A percentile compares a stretch with the other conserved stretches of the same genome.
phyloP scores from a whole-genome alignment of 2,329 filamentous ascomycete species.

The Ophiocordyceps camponoti-floridani region DNA sequence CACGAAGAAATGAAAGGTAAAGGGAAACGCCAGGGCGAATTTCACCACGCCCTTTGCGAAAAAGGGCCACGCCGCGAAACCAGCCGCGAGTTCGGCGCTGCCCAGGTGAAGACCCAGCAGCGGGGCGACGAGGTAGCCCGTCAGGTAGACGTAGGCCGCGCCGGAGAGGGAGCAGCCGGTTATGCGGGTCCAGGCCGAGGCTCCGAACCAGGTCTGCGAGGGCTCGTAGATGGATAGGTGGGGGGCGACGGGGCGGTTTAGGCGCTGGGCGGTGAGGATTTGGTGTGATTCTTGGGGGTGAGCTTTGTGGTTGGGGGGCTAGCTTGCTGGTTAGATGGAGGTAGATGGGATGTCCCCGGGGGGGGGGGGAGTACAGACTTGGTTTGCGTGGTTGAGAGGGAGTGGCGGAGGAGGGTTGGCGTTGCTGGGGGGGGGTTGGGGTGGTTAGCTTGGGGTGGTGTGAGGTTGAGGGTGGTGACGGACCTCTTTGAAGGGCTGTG shows the following conservation, averaged over 20 bases:
- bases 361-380: slow-evolving; percentile 21
- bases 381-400: slow-evolving; percentile 15
- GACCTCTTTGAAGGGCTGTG: slow-evolving; percentile 41
- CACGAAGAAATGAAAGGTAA: slow-evolving; percentile 38
- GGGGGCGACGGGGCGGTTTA: slow-evolving; percentile 64
- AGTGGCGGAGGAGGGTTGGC: too few species aligned
- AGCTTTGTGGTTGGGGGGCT: slow-evolving; percentile 39
- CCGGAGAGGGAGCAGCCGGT: slow-evolving; percentile 60
- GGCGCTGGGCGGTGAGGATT: slow-evolving; percentile 68
- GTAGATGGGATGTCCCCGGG: neutral
- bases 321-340: slow-evolving; percentile 4
- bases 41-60: slow-evolving; percentile 39
- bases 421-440: neutral
- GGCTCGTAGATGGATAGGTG: slow-evolving; percentile 76
- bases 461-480: neutral
- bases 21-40: slow-evolving; percentile 38
- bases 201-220: slow-evolving; percentile 70
- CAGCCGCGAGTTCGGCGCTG: slow-evolving; percentile 38
- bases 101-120: slow-evolving; percentile 47
- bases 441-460: neutral
- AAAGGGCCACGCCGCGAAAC: slow-evolving; percentile 40
- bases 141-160: slow-evolving; percentile 60
- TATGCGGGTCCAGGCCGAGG: slow-evolving; percentile 60
- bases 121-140: slow-evolving; percentile 67
- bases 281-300: slow-evolving; percentile 31